Base-by-base conservation (phyloP, 2,329 filamentous ascomycete species). In the Tolypocladium album region DNA sequence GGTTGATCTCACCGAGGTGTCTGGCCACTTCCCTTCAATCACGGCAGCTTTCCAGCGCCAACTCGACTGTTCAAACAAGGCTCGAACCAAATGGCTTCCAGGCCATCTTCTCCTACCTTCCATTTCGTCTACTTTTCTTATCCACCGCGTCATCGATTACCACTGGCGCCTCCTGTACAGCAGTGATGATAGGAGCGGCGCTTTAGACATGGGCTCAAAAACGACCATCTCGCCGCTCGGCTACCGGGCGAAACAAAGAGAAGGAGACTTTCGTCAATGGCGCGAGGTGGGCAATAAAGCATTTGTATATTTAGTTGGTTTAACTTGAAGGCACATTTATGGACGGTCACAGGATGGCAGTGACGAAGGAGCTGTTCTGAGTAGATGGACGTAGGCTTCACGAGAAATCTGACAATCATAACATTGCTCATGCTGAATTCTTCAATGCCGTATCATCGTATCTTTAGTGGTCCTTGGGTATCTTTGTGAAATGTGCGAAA, bases 281-380 rank as follows among this genome's bases (percentile, higher is more conserved):
- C 42, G 43, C 56, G 60, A 60, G 58, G 55, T 47, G 58, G 61
- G 56, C 66, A 61, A 64, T 58, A 63, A 63, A 59, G 60, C 64
- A 64, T 63, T 63, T 72, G 68, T 69, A 72, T 67, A 73, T 68
- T 68, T 70, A 66, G 64, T 62, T 68, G 61, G 61, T 58, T 64
- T 62, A 64, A 60, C 59, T 61, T 60, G 58, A 47, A 55, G 60
- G 57, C 45, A 56, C 59, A 53, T 36, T n/a, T 20, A 22, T 17
- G 31, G 11, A n/a, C 3, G 50, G 20, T 34, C 27, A 13, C 4
- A 53, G 50, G 9, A 36, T 53, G n/a, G 17, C 17, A 36, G 50
- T 20, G 50, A 53, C 15, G 15, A 31, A 17, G 47, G 15, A 7
- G 20, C 11, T 13, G 4, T 53, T 36, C 31, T 27, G 20, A 22